Conservation (phyloP, 805 yeast genomes). For the Zygosaccharomyces kombuchaensis region DNA sequence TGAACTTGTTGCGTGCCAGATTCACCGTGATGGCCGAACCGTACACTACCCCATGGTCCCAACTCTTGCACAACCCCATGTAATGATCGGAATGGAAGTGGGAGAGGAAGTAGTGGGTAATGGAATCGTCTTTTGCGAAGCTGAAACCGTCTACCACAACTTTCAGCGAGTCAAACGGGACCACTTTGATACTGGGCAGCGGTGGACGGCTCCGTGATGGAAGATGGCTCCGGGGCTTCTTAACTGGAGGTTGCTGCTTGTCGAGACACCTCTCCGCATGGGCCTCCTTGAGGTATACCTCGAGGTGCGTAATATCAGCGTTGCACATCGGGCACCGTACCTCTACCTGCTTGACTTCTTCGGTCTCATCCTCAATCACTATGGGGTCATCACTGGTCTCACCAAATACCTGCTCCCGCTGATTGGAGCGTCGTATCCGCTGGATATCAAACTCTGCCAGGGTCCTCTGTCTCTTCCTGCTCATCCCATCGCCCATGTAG, state of each 20-base stretch:
- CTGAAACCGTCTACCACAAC: constrained; percentile 65
- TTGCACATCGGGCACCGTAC: constrained; percentile 52
- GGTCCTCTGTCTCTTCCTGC: constrained; percentile 27
- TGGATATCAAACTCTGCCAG: constrained; percentile 28
- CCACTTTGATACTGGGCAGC: constrained; percentile 52
- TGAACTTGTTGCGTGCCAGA: constrained; percentile 50
- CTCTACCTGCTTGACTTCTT: constrained; percentile 7
- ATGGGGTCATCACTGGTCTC: constrained; percentile 9
- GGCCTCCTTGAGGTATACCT: constrained; percentile 41
- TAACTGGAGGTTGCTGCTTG: constrained; percentile 8
- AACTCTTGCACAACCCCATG: constrained; percentile 72
- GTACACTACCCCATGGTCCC: constrained; percentile 70
- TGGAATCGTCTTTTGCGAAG: constrained; percentile 38
- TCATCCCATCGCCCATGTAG: constrained; percentile 17
- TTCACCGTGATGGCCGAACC: constrained; percentile 68
- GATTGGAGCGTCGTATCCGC: constrained; percentile 13
- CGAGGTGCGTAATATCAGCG: constrained; percentile 36
- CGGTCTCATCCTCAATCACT: constrained; percentile 13
- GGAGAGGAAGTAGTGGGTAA: constrained; percentile 55
- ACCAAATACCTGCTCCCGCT: constrained; percentile 4
- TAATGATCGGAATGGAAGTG: constrained; percentile 96
- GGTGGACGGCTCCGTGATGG: constrained; percentile 19
- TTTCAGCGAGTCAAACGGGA: constrained; percentile 40
- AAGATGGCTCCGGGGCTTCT: background rate
- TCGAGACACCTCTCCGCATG: constrained; percentile 56